Base-by-base conservation (phyloP, 1,284 basidiomycete species). In the Ganoderma boninense region DNA sequence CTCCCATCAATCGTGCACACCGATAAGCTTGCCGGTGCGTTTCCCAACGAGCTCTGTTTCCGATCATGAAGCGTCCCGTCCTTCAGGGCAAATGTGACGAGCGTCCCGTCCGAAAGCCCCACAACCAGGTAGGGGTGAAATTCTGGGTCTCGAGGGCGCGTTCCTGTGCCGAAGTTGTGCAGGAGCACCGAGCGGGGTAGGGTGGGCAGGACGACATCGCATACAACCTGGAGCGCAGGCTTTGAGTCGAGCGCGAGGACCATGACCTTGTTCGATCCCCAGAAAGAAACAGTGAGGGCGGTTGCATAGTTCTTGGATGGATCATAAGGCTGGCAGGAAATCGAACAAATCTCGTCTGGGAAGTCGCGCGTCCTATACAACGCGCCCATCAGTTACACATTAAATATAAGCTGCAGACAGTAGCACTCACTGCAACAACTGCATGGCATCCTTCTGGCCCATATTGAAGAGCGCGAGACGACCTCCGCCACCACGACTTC, bases 21-120 rank as follows among this genome's bases (percentile, higher is more conserved):
- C 8, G 87, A 85, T 69, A 97, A 80, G 16, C 82, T 83, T 40
- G 95, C 89, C 2, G 95, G 94, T 14, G 86, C 81, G 65, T 84
- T 84, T 1, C 96, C 96, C n/a, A 97, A 81, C 0, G 89, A 84
- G 29, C 92, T 84, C 4, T 88, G 78, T 75, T 91, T 93, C 75
- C 84, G 81, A 59, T 90, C 88, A 61, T 79, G 83, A n/a, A 90
- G 74, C 68, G 84, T 73, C 69, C 84, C 82, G 44, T 83, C 85
- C 74, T 82, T 86, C 81, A 82, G 85, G 16, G 81, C 73, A 73
- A 90, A 92, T 6, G 88, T 85, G 3, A 90, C 86, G n/a, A 97
- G 84, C 4, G 89, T 89, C 1, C 97, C 97, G 79, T 98, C 90
- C 6, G 88, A 89, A 5, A 97, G 83, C 0, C 96, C 97, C 11